Evolutionary conservation across 257 asterid species (phyloP).

Genomic region (Primulina eburnea): DNA sequence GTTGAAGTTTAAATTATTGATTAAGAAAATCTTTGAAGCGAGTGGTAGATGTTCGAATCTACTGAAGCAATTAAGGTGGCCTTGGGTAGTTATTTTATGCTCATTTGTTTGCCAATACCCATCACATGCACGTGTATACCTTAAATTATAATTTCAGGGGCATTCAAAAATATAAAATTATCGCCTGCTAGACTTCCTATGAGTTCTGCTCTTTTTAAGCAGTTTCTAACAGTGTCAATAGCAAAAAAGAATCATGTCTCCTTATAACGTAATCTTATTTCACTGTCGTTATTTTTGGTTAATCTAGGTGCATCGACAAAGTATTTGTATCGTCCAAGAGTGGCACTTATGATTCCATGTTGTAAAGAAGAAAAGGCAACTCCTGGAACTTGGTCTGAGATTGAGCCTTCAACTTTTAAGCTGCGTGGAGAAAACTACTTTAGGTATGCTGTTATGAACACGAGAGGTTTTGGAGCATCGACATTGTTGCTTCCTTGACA

Average conservation of each 20-base stretch:
- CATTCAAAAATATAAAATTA: too few relatives aligned
- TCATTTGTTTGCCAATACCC: too few relatives aligned
- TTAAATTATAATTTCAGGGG: too few relatives aligned
- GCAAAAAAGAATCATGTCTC: background rate
- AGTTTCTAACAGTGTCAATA: background rate
- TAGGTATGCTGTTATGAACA: conserved; percentile 45
- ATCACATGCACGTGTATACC: too few relatives aligned
- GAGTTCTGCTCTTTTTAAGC: background rate
- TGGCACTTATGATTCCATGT: conserved; percentile 70
- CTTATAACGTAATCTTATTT: background rate
- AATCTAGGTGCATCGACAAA: conserved; percentile 62
- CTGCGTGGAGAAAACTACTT: conserved; percentile 87
- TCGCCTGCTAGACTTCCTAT: background rate
- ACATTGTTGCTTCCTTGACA: conserved; percentile 12
- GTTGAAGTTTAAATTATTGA: background rate
- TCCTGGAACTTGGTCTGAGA: conserved; percentile 76
- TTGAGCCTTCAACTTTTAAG: conserved; percentile 77
- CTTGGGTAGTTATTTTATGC: too few relatives aligned
- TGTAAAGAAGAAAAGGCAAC: conserved; percentile 64
- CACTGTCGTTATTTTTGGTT: conserved; percentile 17
- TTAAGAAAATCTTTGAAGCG: background rate
- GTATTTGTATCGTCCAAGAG: conserved; percentile 76
- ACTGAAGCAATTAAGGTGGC: too few relatives aligned
- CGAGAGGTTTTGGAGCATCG: background rate
- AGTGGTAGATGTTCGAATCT: background rate